Evolutionary conservation across 768 basidiomycete genomes (phyloP), one percentile per base, ranked within the genome.

Genomic region (Hypsizygus marmoreus): DNA sequence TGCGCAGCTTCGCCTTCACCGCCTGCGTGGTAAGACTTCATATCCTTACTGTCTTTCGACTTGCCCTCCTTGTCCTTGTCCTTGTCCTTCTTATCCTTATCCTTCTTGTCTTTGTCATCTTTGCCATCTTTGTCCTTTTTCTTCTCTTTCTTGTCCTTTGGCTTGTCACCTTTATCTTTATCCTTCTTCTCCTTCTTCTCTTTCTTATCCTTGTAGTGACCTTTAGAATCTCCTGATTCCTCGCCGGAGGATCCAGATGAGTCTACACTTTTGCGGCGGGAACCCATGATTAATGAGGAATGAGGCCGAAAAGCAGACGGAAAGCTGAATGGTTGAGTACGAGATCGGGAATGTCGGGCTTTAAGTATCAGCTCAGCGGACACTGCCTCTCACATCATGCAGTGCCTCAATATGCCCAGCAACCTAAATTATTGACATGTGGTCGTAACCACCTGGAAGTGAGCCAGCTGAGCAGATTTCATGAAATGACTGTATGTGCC

Each of bases 201-300:
- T 29, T 61, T 48, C 40, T 56, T 57, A 14, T 65, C 42, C 32
- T 63, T 60, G 26, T 64, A 51, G 48, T 67, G 61, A 14, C 59
- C 54, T 29, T 57, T 57, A 24, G 34, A 32, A 22, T 23, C 47
- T 26, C 33, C 53, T 19, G 59, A 62, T 2, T 60, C 60, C 8
- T 58, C 58, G 36, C 53, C 54, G 9, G 64, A 61, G 10, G 62
- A 61, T 17, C 50, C 53, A 2, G 59, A 64, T 0, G 66, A 67
- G 47, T 65, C 66, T 20, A 64, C 40, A 45, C 66, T 65, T 44
- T 55, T 64, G 49, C 61, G 59, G 38, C 64, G 62, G 42, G 45
- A 32, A 28, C 20, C n/a, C 31, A 41, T 40, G 33, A 36, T 12
- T n/a, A n/a, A n/a, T n/a, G n/a, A n/a, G n/a, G n/a, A n/a, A n/a